A percentile compares a stretch with the other conserved stretches of the same genome.
phyloP scores from a whole-genome alignment of 345 rosid genomes.

The Hypericum perforatum region DNA sequence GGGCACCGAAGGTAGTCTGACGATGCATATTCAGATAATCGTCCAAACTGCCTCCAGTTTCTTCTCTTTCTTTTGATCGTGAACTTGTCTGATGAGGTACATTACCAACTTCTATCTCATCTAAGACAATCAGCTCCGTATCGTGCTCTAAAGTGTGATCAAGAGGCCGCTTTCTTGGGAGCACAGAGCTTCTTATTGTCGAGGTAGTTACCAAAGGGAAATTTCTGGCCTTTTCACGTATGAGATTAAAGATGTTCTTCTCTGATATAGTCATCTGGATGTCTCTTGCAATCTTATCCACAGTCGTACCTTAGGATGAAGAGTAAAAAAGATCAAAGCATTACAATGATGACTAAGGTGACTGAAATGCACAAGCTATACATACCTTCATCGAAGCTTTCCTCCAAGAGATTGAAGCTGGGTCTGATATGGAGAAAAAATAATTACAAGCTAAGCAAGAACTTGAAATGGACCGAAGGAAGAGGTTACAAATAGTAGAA shows the following conservation, averaged over 20 bases:
- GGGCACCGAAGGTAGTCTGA: conserved; percentile 10
- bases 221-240: conserved; percentile 69
- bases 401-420: conserved; percentile 80
- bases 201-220: conserved; percentile 42
- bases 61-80: conserved; percentile 17
- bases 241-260: conserved; percentile 65
- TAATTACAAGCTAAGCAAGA: neutral
- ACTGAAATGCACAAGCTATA: conserved; percentile 16
- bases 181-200: conserved; percentile 31
- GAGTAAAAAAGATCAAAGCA: conserved; percentile 7
- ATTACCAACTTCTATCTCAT: conserved; percentile 16
- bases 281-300: conserved; percentile 32
- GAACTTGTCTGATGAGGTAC: conserved; percentile 21
- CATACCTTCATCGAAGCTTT: conserved; percentile 72
- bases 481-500: conserved; percentile 4
- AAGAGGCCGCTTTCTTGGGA: conserved; percentile 36
- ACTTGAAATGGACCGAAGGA: neutral
- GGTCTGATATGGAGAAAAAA: conserved; percentile 47
- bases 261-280: conserved; percentile 41
- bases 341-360: neutral
- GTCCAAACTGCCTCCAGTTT: conserved; percentile 11
- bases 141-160: conserved; percentile 28
- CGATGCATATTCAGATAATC: conserved; percentile 10
- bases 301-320: conserved; percentile 28
- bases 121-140: conserved; percentile 16